Evolutionary conservation across 1,284 basidiomycete genomes (phyloP), one percentile per base, ranked within the genome.

Genomic region (Papiliotrema flavescens): DNA sequence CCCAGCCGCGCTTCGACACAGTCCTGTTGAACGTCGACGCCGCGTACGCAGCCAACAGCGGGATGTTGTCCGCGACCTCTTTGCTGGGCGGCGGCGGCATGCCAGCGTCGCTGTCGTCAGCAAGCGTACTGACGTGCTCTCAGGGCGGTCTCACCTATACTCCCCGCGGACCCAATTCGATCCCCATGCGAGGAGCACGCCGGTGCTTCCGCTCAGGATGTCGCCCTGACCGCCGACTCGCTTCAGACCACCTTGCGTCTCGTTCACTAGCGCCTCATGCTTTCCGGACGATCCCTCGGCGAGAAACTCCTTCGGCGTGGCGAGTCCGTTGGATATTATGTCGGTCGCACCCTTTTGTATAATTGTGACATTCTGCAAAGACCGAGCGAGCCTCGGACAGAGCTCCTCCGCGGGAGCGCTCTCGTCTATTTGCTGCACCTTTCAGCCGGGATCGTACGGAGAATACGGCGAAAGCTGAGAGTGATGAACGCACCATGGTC

Each of bases 221-320:
- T 98, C 95, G 0, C 95, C 95, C 73, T 98, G 95, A 1, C 94
- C 94, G 20, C 95, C 95, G 65, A 92, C 94, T 50, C 95, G 81
- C 78, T 96, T 96, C 61, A 92, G 70, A 1, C 92, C 91, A 2
- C 95, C 95, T 52, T 83, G 78, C 0, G 81, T 77, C 59, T 89
- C 85, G 28, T 89, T 83, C 56, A 82, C 80, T 13, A 91, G 72
- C 1, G 84, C 80, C 64, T 70, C 62, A 23, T 50, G 49, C 55
- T 69, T 61, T 0, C 53, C 54, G 36, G 24, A 36, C 28, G 48
- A 40, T 40, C 39, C 53, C 19, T 61, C 56, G 4, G 55, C 53
- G 2, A 64, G 36, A 1, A 75, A 53, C 23, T 62, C 56, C 2
- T 57, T 11, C 2, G 74, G 66, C 5, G 76, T 67, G 1, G 60